Conservation (phyloP, 2,329 filamentous ascomycete species). For the Aaosphaeria arxii region DNA sequence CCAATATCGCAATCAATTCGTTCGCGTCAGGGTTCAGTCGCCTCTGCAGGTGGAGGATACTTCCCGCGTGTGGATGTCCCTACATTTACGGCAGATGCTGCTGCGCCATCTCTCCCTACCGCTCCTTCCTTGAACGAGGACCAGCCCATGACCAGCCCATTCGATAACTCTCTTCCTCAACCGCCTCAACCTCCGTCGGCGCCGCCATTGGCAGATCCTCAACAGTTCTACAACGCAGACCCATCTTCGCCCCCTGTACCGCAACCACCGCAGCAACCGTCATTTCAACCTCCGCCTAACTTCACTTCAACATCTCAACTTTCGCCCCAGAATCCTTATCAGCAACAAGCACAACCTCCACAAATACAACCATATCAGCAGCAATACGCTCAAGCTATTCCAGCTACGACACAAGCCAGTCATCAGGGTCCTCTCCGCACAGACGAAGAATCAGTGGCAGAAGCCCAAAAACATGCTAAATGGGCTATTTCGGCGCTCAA, state of each 20-base stretch:
- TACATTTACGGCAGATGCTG: conserved; percentile 40
- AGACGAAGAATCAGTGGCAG: conserved; percentile 69
- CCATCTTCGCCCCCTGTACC: conserved; percentile 30
- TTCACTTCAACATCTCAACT: conserved; percentile 5
- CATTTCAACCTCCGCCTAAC: conserved; percentile 13
- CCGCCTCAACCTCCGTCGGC: conserved; percentile 11
- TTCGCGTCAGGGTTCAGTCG: conserved; percentile 46
- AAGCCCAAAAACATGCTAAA: conserved; percentile 91
- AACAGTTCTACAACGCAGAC: conserved; percentile 33
- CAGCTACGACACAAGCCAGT: conserved; percentile 6
- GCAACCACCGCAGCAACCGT: conserved; percentile 18
- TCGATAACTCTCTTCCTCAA: conserved; percentile 19
- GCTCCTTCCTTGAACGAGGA: conserved; percentile 28
- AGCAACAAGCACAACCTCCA: conserved; percentile 2
- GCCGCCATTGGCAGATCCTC: conserved; percentile 14
- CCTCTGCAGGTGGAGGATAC: conserved; percentile 52
- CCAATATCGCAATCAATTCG: conserved; percentile 47
- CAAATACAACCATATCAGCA: conserved; percentile 9
- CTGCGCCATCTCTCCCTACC: conserved; percentile 34
- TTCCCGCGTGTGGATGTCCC: conserved; percentile 51
- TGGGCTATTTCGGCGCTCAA: conserved; percentile 97
- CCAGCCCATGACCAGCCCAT: conserved; percentile 22
- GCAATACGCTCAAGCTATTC: conserved; percentile 7
- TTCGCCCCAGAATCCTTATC: conserved; percentile 2
- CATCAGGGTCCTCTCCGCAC: conserved; percentile 46